Percentiles rank a stretch among this genome's conserved stretches.
Evolutionary conservation across 2,329 filamentous ascomycete genomes (phyloP).

Genomic region (Penicillium sp.): DNA sequence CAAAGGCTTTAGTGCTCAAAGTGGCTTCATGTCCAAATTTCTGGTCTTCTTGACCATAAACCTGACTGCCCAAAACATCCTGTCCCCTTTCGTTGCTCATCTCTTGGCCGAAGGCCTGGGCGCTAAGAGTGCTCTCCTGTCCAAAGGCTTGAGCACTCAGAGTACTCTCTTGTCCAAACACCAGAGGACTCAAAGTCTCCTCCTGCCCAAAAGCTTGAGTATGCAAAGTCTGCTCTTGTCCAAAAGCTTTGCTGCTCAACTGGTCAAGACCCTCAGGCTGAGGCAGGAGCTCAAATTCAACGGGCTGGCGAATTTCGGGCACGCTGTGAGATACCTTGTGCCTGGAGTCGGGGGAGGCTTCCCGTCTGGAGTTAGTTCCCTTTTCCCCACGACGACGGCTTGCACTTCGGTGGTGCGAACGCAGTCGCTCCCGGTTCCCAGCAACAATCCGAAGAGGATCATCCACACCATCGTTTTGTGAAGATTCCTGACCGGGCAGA

Average conservation of each 20-base stretch:
- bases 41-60: neutral
- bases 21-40: neutral
- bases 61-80: neutral
- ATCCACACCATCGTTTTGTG: slow-evolving; percentile 62
- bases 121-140: neutral
- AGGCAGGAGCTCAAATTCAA: slow-evolving; percentile 21
- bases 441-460: slow-evolving; percentile 52
- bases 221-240: slow-evolving; percentile 5
- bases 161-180: neutral
- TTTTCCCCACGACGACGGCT: slow-evolving; percentile 49
- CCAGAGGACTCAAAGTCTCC: neutral
- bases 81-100: slow-evolving; percentile 8
- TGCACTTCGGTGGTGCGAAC: slow-evolving; percentile 52
- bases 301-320: slow-evolving; percentile 24
- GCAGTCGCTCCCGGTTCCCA: slow-evolving; percentile 47
- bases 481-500: slow-evolving; percentile 45
- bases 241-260: slow-evolving; percentile 10
- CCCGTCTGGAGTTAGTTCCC: slow-evolving; percentile 44
- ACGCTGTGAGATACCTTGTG: slow-evolving; percentile 39
- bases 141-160: neutral
- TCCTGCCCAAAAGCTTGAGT: slow-evolving; percentile 6
- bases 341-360: slow-evolving; percentile 48
- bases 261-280: slow-evolving; percentile 10
- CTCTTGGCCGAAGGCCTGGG: neutral
- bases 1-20: neutral